phyloP scores from a whole-genome alignment of 441 rosid genomes.

The Gossypium lobatum region DNA sequence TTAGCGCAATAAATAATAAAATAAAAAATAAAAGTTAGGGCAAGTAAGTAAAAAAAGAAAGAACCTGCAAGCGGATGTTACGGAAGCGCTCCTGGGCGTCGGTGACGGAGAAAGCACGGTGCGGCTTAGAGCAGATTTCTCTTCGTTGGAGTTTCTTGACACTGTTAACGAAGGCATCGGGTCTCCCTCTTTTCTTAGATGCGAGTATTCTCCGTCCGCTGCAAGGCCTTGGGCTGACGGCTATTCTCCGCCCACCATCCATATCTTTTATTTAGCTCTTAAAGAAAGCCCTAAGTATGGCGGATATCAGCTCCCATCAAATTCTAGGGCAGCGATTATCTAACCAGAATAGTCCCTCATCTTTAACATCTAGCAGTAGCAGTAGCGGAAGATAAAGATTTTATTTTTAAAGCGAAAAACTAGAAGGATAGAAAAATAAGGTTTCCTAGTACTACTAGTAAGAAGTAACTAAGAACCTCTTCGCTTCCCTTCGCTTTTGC shows the following conservation, averaged over 20 bases:
- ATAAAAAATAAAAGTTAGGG: constrained; percentile 12
- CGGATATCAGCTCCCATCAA: not conserved
- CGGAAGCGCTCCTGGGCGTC: constrained; percentile 66
- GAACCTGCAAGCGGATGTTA: constrained; percentile 58
- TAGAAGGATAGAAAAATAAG: not conserved
- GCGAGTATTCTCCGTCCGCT: constrained; percentile 49
- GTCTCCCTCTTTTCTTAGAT: constrained; percentile 39
- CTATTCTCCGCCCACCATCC: constrained; percentile 42
- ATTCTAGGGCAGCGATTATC: not conserved
- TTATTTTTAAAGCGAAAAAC: not conserved
- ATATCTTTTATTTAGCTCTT: constrained; percentile 6
- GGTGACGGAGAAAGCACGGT: constrained; percentile 49
- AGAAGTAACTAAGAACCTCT: not conserved
- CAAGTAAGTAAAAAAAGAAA: not conserved
- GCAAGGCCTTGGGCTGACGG: constrained; percentile 58
- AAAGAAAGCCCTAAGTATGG: not conserved
- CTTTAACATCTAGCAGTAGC: not conserved
- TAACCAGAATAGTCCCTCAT: not conserved
- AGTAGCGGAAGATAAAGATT: not conserved
- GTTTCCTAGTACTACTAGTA: not conserved
- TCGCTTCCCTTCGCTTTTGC: not conserved
- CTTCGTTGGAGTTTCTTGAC: constrained; percentile 68
- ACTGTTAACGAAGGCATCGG: constrained; percentile 55
- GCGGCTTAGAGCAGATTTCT: constrained; percentile 55
- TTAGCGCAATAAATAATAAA: constrained; percentile 37